These are phyloP conservation scores for Arabidopsis hybrid DNA, from an alignment of 441 rosid species.

Conservation along the genomic window DNA sequence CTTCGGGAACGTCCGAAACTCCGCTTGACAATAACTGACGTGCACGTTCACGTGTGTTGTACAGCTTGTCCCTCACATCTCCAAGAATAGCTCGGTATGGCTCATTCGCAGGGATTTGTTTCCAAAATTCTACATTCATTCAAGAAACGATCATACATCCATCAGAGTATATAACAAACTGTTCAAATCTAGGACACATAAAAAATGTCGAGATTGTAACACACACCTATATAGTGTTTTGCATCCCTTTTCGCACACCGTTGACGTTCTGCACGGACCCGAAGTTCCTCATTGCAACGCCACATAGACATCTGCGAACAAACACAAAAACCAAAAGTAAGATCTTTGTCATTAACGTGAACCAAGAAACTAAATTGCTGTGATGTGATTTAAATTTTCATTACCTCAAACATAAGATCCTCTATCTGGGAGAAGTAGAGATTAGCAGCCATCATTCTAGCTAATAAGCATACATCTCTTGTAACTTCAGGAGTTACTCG, in stretches of 20 bases:
- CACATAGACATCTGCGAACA: slow-evolving; percentile 93
- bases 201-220: slow-evolving; percentile 2
- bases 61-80: slow-evolving; percentile 84
- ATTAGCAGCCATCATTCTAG: slow-evolving; percentile 87
- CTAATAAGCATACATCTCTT: slow-evolving; percentile 78
- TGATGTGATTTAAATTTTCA: background rate
- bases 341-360: background rate
- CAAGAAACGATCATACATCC: slow-evolving; percentile 13
- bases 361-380: background rate
- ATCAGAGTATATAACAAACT: background rate
- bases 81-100: slow-evolving; percentile 97
- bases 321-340: slow-evolving; percentile 20
- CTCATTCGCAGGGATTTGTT: slow-evolving; percentile 76
- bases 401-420: slow-evolving; percentile 80
- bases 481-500: slow-evolving; percentile 83
- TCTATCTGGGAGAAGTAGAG: slow-evolving; percentile 73
- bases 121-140: slow-evolving; percentile 82
- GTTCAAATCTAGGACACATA: background rate
- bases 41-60: slow-evolving; percentile 87
- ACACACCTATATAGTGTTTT: slow-evolving; percentile 92
- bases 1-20: slow-evolving; percentile 65
- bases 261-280: slow-evolving; percentile 64
- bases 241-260: slow-evolving; percentile 85
- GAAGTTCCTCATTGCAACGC: slow-evolving; percentile 96
- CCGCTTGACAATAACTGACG: slow-evolving; percentile 73